Evolutionary conservation across 1,284 basidiomycete species (phyloP).

Genomic region (Cryptococcus sp.): DNA sequence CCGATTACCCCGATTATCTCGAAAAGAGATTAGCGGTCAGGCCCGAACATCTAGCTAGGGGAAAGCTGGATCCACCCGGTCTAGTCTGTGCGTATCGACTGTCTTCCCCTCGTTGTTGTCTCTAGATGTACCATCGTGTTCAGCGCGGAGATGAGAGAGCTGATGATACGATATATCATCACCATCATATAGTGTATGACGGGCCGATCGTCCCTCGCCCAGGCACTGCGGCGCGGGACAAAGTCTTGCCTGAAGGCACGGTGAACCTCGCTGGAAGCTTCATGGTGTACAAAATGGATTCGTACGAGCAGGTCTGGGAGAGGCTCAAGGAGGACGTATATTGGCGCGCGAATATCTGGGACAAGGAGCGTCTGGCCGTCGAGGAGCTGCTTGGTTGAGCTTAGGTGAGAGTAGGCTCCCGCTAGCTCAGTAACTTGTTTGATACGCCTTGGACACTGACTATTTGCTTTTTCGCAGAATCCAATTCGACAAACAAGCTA

Average conservation of each 20-base stretch:
- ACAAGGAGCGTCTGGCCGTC: constrained; percentile 33
- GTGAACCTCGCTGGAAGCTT: constrained; percentile 24
- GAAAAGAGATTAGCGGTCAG: constrained; percentile 43
- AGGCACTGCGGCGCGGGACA: constrained; percentile 14
- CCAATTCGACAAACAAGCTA: too few species aligned
- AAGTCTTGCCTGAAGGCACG: constrained; percentile 16
- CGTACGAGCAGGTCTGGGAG: constrained; percentile 31
- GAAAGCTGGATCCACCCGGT: constrained; percentile 25
- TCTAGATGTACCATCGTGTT: too few species aligned
- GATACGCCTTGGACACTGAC: too few species aligned
- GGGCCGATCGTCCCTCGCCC: constrained; percentile 23
- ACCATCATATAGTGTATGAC: constrained; percentile 18
- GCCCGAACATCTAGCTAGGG: constrained; percentile 34
- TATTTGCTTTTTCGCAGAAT: too few species aligned
- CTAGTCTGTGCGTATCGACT: constrained; percentile 23
- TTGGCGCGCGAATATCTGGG: constrained; percentile 35
- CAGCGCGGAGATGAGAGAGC: too few species aligned
- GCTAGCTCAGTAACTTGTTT: too few species aligned
- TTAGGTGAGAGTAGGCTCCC: too few species aligned
- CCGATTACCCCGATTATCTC: constrained; percentile 46
- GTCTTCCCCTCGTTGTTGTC: too few species aligned
- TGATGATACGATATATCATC: too few species aligned
- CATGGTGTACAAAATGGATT: constrained; percentile 24
- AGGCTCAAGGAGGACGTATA: constrained; percentile 38
- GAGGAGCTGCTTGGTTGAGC: constrained; percentile 25